These are phyloP conservation scores for Aspergillus conjunctus DNA, from an alignment of 495 filamentous ascomycete species.

Conservation along the genomic window DNA sequence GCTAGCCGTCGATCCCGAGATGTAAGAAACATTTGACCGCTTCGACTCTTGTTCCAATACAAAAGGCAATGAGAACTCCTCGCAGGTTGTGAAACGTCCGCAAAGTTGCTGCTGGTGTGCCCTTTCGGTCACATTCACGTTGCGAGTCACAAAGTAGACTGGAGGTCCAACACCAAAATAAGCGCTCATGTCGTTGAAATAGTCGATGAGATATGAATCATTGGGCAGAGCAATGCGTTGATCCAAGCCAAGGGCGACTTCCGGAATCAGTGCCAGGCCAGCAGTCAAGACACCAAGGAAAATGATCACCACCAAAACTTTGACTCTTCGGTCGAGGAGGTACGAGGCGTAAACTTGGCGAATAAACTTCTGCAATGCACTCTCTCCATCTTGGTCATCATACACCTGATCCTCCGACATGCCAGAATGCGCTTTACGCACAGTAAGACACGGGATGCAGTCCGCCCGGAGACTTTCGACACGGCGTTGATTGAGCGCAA, in stretches of 20 bases:
- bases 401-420: conserved; percentile 55
- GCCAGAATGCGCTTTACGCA: conserved; percentile 63
- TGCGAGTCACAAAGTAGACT: conserved; percentile 90
- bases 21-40: conserved; percentile 83
- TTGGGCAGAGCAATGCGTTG: conserved; percentile 92
- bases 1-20: conserved; percentile 87
- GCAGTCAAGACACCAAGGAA: conserved; percentile 90
- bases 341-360: conserved; percentile 83
- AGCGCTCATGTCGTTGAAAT: conserved; percentile 91
- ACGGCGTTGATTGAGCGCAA: conserved; percentile 85
- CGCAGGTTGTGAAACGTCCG: conserved; percentile 85
- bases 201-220: conserved; percentile 89
- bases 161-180: conserved; percentile 93
- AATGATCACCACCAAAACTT: conserved; percentile 69
- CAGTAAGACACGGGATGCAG: conserved; percentile 84
- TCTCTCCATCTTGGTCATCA: conserved; percentile 70
- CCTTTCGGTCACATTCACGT: conserved; percentile 74
- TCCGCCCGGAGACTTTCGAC: conserved; percentile 87
- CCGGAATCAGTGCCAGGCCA: conserved; percentile 78
- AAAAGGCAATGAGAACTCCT: conserved; percentile 80
- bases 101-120: conserved; percentile 81
- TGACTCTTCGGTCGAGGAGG: conserved; percentile 76
- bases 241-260: conserved; percentile 84
- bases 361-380: conserved; percentile 78
- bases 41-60: conserved; percentile 92